Percentiles rank a stretch among this genome's conserved stretches.
Conservation (phyloP, 2,329 filamentous ascomycete species). For the Ophiostoma sp. region DNA sequence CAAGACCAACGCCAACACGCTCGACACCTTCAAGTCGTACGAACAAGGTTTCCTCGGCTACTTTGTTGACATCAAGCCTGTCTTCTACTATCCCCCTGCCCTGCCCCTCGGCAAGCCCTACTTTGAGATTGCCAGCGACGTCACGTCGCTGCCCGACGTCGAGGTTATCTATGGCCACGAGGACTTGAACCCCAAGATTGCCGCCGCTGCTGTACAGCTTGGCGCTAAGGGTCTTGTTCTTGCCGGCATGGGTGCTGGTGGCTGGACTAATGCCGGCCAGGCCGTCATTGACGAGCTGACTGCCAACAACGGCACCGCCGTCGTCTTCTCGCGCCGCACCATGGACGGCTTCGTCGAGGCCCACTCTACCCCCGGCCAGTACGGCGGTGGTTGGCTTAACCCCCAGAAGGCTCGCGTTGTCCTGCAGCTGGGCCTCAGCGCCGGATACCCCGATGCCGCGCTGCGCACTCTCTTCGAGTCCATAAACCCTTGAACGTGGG, state of each 20-base stretch:
- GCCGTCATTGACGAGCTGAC: conserved; percentile 10
- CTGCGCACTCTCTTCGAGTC: conserved; percentile 10
- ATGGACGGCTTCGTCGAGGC: conserved; percentile 14
- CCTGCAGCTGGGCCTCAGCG: conserved; percentile 13
- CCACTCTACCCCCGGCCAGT: not conserved
- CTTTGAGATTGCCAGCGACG: conserved; percentile 36
- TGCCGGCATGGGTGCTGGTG: conserved; percentile 6
- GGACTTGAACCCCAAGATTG: conserved; percentile 42
- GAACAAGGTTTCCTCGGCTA: conserved; percentile 54
- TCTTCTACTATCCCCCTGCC: conserved; percentile 54
- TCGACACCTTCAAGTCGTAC: conserved; percentile 56
- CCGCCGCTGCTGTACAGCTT: conserved; percentile 51
- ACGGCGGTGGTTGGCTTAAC: conserved; percentile 14
- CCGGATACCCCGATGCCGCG: conserved; percentile 6
- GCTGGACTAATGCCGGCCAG: conserved; percentile 13
- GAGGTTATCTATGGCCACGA: conserved; percentile 54
- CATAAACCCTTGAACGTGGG: not conserved
- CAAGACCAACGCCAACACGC: conserved; percentile 57
- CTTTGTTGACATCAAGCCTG: conserved; percentile 53
- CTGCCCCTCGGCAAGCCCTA: conserved; percentile 43
- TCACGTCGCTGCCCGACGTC: conserved; percentile 45
- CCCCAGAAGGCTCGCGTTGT: conserved; percentile 13
- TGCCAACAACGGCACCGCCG: conserved; percentile 1
- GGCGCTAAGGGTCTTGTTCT: conserved; percentile 49
- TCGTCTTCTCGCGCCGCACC: conserved; percentile 14